phyloP scores from a whole-genome alignment of 1,139 yeast species.

The Geotrichum bryndzae region DNA sequence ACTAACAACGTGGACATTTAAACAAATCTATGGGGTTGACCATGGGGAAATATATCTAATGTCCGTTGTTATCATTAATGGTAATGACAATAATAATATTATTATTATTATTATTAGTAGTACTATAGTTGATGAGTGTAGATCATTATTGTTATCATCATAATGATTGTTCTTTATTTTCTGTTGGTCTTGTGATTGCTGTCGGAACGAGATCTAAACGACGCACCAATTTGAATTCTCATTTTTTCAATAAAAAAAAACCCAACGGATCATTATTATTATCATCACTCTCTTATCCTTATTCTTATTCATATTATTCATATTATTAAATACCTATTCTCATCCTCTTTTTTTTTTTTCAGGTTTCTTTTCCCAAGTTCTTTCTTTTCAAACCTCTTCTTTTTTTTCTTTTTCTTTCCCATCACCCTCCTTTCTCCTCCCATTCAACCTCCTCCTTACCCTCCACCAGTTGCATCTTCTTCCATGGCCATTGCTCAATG shows the following conservation, averaged over 20 bases:
- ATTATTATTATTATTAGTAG: too few species aligned
- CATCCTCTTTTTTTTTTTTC: too few species aligned
- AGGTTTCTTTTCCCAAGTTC: not conserved
- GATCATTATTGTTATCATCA: too few species aligned
- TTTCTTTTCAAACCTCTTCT: not conserved
- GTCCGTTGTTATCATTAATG: too few species aligned
- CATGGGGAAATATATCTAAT: too few species aligned
- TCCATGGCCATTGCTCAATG: slow-evolving; percentile 18
- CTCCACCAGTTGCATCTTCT: not conserved
- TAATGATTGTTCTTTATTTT: not conserved
- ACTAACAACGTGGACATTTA: too few species aligned
- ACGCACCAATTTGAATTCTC: not conserved
- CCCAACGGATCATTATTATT: not conserved
- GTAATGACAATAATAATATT: too few species aligned
- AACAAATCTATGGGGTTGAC: too few species aligned
- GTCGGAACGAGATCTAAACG: not conserved
- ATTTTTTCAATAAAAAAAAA: not conserved
- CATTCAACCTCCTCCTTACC: not conserved
- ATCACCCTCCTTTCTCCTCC: not conserved
- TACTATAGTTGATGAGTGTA: too few species aligned
- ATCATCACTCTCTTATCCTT: not conserved
- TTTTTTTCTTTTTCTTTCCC: not conserved
- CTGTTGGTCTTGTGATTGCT: not conserved
- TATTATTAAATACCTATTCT: not conserved
- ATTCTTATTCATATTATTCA: too few species aligned